Evolutionary conservation across 2,329 filamentous ascomycete genomes (phyloP), one percentile per base, ranked within the genome.

Genomic region (Claviceps humidiphila): DNA sequence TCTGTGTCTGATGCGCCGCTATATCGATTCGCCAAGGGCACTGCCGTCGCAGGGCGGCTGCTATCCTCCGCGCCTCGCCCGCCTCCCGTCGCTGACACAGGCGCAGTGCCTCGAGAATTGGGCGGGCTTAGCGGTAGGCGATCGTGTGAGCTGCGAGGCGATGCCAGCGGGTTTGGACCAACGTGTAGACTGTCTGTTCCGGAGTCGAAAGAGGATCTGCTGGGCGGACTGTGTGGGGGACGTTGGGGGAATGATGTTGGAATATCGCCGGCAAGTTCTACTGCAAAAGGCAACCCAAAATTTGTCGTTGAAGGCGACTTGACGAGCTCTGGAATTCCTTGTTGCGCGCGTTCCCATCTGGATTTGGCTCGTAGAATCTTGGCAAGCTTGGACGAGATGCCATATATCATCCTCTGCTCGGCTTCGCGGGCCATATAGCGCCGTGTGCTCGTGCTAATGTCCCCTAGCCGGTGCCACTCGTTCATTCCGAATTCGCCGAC

Each of bases 401-500:
- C 80, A 51, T 85, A 74, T 6, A 88, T 87, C 77, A 89, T 87
- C 59, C 72, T 77, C 64, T 95, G 87, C 53, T 94, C 84, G 0
- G 82, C 81, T 11, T 78, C 74, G 55, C 84, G 84, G 7, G 76
- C 73, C 51, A 98, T 78, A 64, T 97, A 98, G 57, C 85, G 81
- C 58, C 87, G 80, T 0, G 93, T 98, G 63, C 85, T 85, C 14
- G 89, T 96, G 71, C 88, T 95, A 69, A 98, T 97, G 50, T 96
- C 91, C 26, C 87, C 85, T n/a, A 97, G 72, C 3, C 90, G 81
- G 61, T 88, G 81, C 93, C 93, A 98, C 66, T 97, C 93, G 64
- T 97, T 98, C 89, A 98, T 97, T 50, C 87, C 91, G 65, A 96
- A 97, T 64, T 97, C 93, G 51, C 91, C 90, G 3, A 97, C 90